Conservation (phyloP, 805 yeast species). For the Zygotorulaspora florentina region DNA sequence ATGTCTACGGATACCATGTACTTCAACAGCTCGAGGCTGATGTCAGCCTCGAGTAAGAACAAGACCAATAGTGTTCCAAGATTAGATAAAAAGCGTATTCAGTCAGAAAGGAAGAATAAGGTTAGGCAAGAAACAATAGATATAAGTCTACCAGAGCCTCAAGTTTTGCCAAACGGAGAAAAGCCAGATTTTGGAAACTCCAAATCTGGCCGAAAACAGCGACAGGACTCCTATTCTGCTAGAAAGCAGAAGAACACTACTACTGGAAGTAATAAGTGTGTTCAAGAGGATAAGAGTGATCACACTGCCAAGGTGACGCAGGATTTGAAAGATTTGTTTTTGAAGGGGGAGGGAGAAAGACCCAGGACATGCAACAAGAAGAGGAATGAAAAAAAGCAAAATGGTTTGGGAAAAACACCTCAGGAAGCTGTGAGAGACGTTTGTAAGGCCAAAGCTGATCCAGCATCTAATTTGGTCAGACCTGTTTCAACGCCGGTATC, state of each 20-base stretch:
- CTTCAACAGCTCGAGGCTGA: slow-evolving; percentile 31
- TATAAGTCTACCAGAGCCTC: slow-evolving; percentile 25
- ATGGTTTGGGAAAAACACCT: background rate
- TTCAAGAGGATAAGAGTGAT: background rate
- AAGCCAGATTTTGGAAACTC: slow-evolving; percentile 33
- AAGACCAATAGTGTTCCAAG: slow-evolving; percentile 15
- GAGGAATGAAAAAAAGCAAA: slow-evolving; percentile 3
- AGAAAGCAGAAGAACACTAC: slow-evolving; percentile 3
- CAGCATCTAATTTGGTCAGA: background rate
- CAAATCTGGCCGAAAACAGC: slow-evolving; percentile 7
- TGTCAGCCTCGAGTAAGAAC: slow-evolving; percentile 26
- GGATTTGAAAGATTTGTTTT: slow-evolving; percentile 15
- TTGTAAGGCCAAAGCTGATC: background rate
- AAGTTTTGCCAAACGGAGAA: slow-evolving; percentile 32
- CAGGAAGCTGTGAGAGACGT: background rate
- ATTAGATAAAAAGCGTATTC: slow-evolving; percentile 13
- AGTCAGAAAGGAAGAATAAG: slow-evolving; percentile 12
- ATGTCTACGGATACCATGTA: slow-evolving; percentile 36
- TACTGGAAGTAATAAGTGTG: background rate
- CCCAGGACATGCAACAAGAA: slow-evolving; percentile 1
- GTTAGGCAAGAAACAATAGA: slow-evolving; percentile 15
- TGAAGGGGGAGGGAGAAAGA: slow-evolving; percentile 4
- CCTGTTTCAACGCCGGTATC: background rate
- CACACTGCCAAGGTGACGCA: slow-evolving; percentile 14
- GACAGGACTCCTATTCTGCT: slow-evolving; percentile 1